Base-by-base conservation (phyloP, 2,329 filamentous ascomycete species). In the Ramularia endophylla region DNA sequence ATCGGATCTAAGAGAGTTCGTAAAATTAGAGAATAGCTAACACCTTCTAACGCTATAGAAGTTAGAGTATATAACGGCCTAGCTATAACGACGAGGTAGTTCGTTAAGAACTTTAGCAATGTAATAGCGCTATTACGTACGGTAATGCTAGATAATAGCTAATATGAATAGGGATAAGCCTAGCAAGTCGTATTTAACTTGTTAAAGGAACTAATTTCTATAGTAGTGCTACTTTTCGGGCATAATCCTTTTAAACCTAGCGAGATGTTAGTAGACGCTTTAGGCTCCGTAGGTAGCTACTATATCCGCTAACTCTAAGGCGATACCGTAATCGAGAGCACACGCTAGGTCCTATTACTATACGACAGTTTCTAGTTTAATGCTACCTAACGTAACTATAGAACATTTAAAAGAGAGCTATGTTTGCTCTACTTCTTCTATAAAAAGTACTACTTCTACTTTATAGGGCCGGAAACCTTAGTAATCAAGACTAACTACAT, bases 231-330 rank as follows among this genome's bases (percentile, higher is more conserved):
- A 17, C 30, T 35, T n/a, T 36, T 19, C 19, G 19, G 38, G 15
- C 36, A 41, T 19, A 25, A 41, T 12, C 31, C 13, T 3, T 15
- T 16, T 4, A 12, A 15, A 16, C 30, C 32, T 28, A 16, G 27
- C 6, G 38, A 41, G 22, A 41, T 41, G 11, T 41, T 27, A 18
- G n/a, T 36, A 7, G 38, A 41, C 17, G 22, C 22, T 9, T 41
- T 15, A 9, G 29, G 29, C 4, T 35, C 28, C 13, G 31, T 18
- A 29, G 32, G 13, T 17, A 13, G 31, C 2, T 41, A 19, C 20
- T 41, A 22, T 9, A 25, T 40, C 3, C 15, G 15, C 18, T 32
- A 40, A 12, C 28, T n/a, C 3, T 25, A 40, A 13, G 4, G 5
- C 5, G n/a, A n/a, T n/a, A n/a, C n/a, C n/a, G n/a, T n/a, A n/a